A percentile compares a stretch with the other conserved stretches of the same genome.
phyloP scores from a whole-genome alignment of 2,329 filamentous ascomycete genomes.

The Alternaria tenuissima region DNA sequence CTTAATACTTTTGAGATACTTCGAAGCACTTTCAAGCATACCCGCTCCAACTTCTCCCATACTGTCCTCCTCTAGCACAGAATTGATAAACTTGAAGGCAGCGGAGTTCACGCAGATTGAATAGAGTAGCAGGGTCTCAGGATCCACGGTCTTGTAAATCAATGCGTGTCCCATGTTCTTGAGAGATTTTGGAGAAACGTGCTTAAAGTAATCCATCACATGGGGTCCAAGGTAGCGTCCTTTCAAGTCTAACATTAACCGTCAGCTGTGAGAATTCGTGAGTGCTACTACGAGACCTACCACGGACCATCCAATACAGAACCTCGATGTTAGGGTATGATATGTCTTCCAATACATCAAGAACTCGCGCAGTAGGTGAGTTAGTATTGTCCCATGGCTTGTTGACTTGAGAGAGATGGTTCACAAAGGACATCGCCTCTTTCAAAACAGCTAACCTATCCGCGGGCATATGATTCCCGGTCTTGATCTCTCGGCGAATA shows the following conservation, averaged over 20 bases:
- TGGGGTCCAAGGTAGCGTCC: constrained; percentile 4
- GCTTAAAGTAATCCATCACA: constrained; percentile 31
- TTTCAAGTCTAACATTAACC: no score
- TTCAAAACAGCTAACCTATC: constrained; percentile 26
- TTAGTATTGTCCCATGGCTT: not conserved
- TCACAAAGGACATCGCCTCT: constrained; percentile 29
- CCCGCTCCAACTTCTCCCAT: constrained; percentile 18
- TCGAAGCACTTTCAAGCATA: constrained; percentile 3
- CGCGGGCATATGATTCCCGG: constrained; percentile 17
- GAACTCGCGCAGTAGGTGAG: no score
- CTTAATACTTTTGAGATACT: constrained; percentile 16
- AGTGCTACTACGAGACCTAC: no score
- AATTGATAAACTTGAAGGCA: constrained; percentile 31
- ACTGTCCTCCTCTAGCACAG: constrained; percentile 17
- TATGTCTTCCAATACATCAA: no score
- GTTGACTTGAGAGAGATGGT: constrained; percentile 16
- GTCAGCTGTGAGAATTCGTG: no score
- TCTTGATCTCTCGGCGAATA: constrained; percentile 21
- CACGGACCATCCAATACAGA: no score
- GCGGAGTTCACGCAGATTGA: constrained; percentile 33
- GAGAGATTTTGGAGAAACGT: constrained; percentile 29
- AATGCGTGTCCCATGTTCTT: constrained; percentile 29
- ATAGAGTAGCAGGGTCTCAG: constrained; percentile 29
- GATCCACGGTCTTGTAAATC: constrained; percentile 19
- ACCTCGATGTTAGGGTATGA: no score